Evolutionary conservation across 371 early-diverging fungal genomes (phyloP).

Genomic region (Mucor saturninus): DNA sequence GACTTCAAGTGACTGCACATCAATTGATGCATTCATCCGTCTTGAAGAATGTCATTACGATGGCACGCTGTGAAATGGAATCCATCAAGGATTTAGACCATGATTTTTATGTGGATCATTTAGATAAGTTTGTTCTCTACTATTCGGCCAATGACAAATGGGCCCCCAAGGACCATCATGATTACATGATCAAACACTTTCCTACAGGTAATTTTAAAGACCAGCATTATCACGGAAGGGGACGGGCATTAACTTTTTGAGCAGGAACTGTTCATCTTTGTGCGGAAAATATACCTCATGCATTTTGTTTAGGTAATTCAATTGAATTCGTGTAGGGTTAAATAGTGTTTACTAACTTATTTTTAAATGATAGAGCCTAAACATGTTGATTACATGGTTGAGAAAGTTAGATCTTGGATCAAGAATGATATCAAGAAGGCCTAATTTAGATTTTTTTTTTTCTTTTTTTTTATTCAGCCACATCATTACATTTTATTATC

Average conservation of each 20-base stretch:
- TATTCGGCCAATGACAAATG: slow-evolving; percentile 80
- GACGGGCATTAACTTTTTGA: neutral
- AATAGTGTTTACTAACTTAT: neutral
- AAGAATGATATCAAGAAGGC: slow-evolving; percentile 7
- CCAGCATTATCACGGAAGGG: too few species aligned
- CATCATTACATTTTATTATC: too few species aligned
- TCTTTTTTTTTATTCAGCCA: too few species aligned
- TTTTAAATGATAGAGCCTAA: slow-evolving; percentile 18
- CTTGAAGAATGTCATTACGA: slow-evolving; percentile 65
- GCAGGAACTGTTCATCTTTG: slow-evolving; percentile 62
- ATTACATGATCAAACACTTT: slow-evolving; percentile 67
- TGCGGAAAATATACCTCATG: slow-evolving; percentile 72
- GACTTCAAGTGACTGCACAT: slow-evolving; percentile 63
- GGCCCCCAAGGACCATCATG: slow-evolving; percentile 76
- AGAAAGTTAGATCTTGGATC: slow-evolving; percentile 34
- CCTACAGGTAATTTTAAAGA: slow-evolving; percentile 52
- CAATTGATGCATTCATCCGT: slow-evolving; percentile 62
- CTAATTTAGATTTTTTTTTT: too few species aligned
- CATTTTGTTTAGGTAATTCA: slow-evolving; percentile 67
- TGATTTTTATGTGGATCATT: slow-evolving; percentile 60
- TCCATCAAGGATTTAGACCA: slow-evolving; percentile 67
- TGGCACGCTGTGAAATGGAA: slow-evolving; percentile 81
- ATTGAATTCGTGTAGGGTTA: neutral
- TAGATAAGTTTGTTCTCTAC: slow-evolving; percentile 77
- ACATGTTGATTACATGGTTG: slow-evolving; percentile 41